phyloP scores from a whole-genome alignment of 192 early-diverging fungal species.

The Ambispora gerdemannii region DNA sequence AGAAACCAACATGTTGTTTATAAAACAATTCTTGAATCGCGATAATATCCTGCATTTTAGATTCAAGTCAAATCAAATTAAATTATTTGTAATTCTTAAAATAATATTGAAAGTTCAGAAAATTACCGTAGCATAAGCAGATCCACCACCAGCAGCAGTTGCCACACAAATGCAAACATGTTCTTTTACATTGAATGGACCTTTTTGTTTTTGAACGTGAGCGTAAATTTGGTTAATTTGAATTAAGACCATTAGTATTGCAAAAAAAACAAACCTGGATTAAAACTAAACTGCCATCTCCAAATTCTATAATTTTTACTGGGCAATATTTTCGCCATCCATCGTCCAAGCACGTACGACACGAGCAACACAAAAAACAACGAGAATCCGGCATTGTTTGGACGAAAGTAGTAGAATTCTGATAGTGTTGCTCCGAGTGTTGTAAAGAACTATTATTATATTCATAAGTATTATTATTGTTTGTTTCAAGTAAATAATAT shows the following conservation, averaged over 20 bases:
- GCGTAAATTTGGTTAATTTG: background rate
- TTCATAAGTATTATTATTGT: no score
- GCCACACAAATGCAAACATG: slow-evolving; percentile 59
- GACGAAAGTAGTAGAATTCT: slow-evolving; percentile 43
- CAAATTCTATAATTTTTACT: background rate
- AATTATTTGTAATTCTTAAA: background rate
- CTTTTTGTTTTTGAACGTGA: background rate
- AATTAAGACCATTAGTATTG: background rate
- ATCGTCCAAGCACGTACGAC: slow-evolving; percentile 32
- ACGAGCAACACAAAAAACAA: slow-evolving; percentile 41
- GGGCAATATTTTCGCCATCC: slow-evolving; percentile 30
- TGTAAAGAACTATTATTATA: slow-evolving; percentile 35
- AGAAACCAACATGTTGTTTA: slow-evolving; percentile 51
- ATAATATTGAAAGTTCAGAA: slow-evolving; percentile 17
- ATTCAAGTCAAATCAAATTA: background rate
- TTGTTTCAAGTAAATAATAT: background rate
- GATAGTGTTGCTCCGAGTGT: slow-evolving; percentile 36
- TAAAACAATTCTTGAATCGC: slow-evolving; percentile 59
- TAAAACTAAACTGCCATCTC: slow-evolving; percentile 11
- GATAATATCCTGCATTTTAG: slow-evolving; percentile 42
- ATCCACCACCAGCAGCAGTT: slow-evolving; percentile 46
- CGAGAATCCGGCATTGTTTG: slow-evolving; percentile 32
- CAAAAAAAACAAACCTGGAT: slow-evolving; percentile 6
- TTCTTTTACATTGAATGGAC: slow-evolving; percentile 65
- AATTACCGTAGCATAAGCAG: slow-evolving; percentile 53